A percentile compares a stretch with the other conserved stretches of the same genome.
Evolutionary conservation across 306 rosid genomes (phyloP).

Genomic region (Ammopiptanthus mongolicus): DNA sequence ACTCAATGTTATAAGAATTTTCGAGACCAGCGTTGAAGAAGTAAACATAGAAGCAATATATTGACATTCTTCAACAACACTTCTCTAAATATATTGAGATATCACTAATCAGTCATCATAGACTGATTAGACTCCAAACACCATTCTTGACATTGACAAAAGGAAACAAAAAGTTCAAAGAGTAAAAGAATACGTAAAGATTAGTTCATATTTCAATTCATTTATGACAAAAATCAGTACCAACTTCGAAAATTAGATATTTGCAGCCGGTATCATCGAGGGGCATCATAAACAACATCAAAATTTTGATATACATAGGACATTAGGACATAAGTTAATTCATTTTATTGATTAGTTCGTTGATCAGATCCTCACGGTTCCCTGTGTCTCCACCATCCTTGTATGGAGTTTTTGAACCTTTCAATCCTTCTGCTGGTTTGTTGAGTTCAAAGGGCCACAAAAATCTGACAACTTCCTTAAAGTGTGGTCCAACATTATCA

Average conservation of each 20-base stretch:
- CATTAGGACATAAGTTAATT: conserved; percentile 36
- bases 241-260: neutral
- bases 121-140: neutral
- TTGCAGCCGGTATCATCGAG: neutral
- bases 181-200: neutral
- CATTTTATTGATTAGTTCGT: conserved; percentile 68
- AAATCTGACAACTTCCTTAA: conserved; percentile 60
- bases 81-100: no score
- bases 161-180: neutral
- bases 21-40: no score
- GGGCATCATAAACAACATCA: neutral
- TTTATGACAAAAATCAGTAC: neutral
- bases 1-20: no score
- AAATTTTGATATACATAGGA: neutral
- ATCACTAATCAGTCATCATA: neutral
- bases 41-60: neutral
- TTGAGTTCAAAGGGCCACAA: conserved; percentile 76
- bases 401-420: conserved; percentile 50
- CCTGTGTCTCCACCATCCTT: conserved; percentile 85
- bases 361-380: conserved; percentile 70
- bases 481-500: conserved; percentile 67
- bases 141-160: neutral
- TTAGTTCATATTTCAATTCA: neutral
- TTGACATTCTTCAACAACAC: no score
- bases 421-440: conserved; percentile 61